phyloP scores from a whole-genome alignment of 2,329 filamentous ascomycete species.

The Hirsutella rhossiliensis region DNA sequence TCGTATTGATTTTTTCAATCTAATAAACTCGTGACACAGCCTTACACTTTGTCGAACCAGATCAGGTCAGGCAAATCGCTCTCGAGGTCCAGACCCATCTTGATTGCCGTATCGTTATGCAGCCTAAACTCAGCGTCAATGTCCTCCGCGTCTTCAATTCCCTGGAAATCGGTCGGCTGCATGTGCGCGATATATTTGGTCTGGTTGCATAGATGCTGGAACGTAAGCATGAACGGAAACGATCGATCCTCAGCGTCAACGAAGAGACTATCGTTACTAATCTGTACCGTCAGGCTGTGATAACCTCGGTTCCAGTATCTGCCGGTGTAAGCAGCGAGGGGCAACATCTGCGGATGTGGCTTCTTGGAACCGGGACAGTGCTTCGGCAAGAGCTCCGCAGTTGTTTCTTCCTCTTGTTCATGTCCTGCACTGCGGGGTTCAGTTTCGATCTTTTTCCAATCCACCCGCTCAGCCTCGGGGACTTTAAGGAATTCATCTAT shows the following conservation, averaged over 20 bases:
- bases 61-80: too few relatives aligned
- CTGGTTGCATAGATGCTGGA: conserved; percentile 9
- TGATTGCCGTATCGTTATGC: too few relatives aligned
- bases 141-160: too few relatives aligned
- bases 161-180: background rate
- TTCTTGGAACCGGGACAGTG: conserved; percentile 2
- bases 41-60: too few relatives aligned
- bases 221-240: conserved; percentile 11
- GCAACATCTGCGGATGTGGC: background rate
- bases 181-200: conserved; percentile 4
- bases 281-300: conserved; percentile 9
- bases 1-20: too few relatives aligned
- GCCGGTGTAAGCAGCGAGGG: conserved; percentile 9
- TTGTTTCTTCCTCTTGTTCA: background rate
- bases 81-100: too few relatives aligned
- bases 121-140: too few relatives aligned
- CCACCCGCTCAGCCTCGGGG: background rate
- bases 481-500: conserved; percentile 6
- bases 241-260: conserved; percentile 16
- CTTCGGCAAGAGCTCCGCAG: background rate
- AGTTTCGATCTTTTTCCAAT: background rate
- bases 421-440: background rate
- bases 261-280: conserved; percentile 7
- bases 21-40: too few relatives aligned
- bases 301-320: conserved; percentile 14